Evolutionary conservation across 164 flowering plant genomes (phyloP), one percentile per base, ranked within the genome.

Genomic region (Hamamelis virginiana): DNA sequence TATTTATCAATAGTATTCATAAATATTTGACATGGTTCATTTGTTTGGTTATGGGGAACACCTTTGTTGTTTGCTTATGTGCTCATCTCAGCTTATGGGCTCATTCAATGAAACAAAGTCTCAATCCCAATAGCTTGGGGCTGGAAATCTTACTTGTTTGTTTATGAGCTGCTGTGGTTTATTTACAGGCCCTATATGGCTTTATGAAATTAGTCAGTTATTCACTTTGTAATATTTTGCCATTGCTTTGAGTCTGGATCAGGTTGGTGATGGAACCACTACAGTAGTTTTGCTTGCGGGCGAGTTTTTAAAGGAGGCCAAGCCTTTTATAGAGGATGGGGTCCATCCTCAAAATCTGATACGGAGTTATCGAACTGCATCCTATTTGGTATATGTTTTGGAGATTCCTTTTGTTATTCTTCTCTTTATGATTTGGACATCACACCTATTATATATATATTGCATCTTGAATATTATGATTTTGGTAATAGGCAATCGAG

Each of bases 231-330:
- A 27, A 28, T 21, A 33, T 21, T 18, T 59, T 9, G 22, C 33
- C 9, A 27, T 71, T 65, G 18, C 50, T 60, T 1, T 69, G 15
- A 16, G 59, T 71, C 53, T 69, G 28, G 16, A 76, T 46, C 75
- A 94, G 98, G 99, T 96, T 74, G 99, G 99, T 71, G 98, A 96
- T 83, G 99, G 99, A 26, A 93, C 99, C 27, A 96, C 98, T 41
- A 96, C 98, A 1, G 98, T 96, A 1, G 99, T 96, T 56, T 83
- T 96, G 45, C 91, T 96, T 60, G 97, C 97, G 0, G 99, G 87
- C 13, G 99, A 96, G 81, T 91, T 96, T 75, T 57, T 96, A 71
- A 96, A 83, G 78, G 99, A 91, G 79, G 99, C 99, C 14, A 96
- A 96, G 69, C 99, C 99, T 70, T 93, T 91, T 73, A 81, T 96